phyloP scores from a whole-genome alignment of 1,284 basidiomycete species.

The Trametes sp. region DNA sequence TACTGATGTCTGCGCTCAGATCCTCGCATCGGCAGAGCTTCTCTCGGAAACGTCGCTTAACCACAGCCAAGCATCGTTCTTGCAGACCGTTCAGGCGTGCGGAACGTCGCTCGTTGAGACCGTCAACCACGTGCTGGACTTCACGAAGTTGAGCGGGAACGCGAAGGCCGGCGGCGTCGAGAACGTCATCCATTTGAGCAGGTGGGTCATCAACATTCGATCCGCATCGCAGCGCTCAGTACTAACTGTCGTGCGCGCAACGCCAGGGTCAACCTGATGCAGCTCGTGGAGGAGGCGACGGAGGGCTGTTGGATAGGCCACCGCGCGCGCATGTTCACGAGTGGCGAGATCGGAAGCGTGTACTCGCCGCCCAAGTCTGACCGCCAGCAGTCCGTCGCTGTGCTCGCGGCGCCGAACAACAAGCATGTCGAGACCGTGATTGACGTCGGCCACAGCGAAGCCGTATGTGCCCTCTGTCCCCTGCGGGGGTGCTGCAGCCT shows the following conservation, averaged over 20 bases:
- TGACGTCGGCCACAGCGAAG: slow-evolving; percentile 79
- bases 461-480: slow-evolving; percentile 52
- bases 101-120: slow-evolving; percentile 86
- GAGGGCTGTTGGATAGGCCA: slow-evolving; percentile 97
- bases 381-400: slow-evolving; percentile 45
- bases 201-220: no score
- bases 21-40: slow-evolving; percentile 90
- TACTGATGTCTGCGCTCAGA: slow-evolving; percentile 50
- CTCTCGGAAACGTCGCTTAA: slow-evolving; percentile 85
- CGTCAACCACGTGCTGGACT: slow-evolving; percentile 97
- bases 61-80: slow-evolving; percentile 85
- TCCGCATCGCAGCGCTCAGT: slow-evolving; percentile 30
- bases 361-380: slow-evolving; percentile 83
- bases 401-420: slow-evolving; percentile 39
- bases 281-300: slow-evolving; percentile 93
- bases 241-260: background rate
- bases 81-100: slow-evolving; percentile 90
- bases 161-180: slow-evolving; percentile 79
- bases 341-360: slow-evolving; percentile 90
- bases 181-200: slow-evolving; percentile 74
- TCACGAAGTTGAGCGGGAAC: slow-evolving; percentile 94
- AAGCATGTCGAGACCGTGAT: slow-evolving; percentile 86
- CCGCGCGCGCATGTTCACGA: slow-evolving; percentile 78
- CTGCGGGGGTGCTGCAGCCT: background rate
- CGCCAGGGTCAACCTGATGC: slow-evolving; percentile 82